Evolutionary conservation across 2,329 filamentous ascomycete species (phyloP), one percentile per base, ranked within the genome.

Genomic region (Beauveria asiatica): DNA sequence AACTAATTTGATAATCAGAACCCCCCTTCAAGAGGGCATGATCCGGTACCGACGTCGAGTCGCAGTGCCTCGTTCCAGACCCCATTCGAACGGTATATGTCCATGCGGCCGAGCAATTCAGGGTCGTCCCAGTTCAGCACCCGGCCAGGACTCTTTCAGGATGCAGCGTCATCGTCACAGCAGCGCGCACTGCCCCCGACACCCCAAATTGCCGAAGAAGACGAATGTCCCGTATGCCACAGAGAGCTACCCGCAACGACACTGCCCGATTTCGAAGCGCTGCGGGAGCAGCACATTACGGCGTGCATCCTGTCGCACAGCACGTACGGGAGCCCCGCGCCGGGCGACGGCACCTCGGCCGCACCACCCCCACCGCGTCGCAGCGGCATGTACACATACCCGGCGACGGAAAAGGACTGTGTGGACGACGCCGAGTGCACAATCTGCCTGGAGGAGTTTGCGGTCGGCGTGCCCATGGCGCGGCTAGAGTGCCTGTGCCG

Each of bases 211-310:
- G 77, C 79, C 6, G 89, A 92, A 69, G 89, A 92, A 68, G 89
- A 92, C 68, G 87, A 90, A 67, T 93, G 89, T 63, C 89, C 89
- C 0, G 82, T 92, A 49, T 93, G 89, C 66, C 88, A 89, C 67
- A 74, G 78, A 42, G 87, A 91, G 72, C 78, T 92, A 3, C 88
- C 89, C 0, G 80, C 83, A 2, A 76, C 77, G 19, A 71, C 70
- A 5, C 74, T 86, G 2, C 70, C 78, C 2, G 78, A 85, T 62
- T 83, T 75, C 60, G 83, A 86, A 66, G 64, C 70, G 3, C 73
- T 81, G 13, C 79, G 84, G 37, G 83, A 85, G 66, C 70, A 75
- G 33, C 85, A 88, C 65, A 84, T 88, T 61, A 78, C 75, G 33
- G 69, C 71, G 8, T 88, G 85, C 67, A 84, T 88, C 62, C 73